phyloP scores from a whole-genome alignment of 306 rosid genomes.

The Dryas octopetala region DNA sequence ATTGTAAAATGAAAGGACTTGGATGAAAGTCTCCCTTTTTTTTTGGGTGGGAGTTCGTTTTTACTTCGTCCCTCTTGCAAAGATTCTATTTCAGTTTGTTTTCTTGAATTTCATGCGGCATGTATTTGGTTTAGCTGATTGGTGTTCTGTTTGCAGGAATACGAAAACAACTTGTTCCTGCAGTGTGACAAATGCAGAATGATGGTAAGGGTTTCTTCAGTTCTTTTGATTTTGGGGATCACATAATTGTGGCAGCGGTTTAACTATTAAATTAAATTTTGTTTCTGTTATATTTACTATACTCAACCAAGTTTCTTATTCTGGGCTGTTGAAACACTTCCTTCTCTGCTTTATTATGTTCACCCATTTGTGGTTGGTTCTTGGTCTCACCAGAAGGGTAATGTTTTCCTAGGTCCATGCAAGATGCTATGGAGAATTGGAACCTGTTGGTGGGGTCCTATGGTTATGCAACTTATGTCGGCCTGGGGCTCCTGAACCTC shows the following conservation, averaged over 20 bases:
- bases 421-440: conserved; percentile 93
- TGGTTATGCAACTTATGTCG: conserved; percentile 98
- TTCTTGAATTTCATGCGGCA: conserved; percentile 5
- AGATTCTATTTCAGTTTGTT: conserved; percentile 9
- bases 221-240: conserved; percentile 9
- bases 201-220: conserved; percentile 61
- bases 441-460: conserved; percentile 82
- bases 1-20: too few species aligned
- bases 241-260: background rate
- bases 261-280: background rate
- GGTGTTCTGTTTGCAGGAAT: conserved; percentile 61
- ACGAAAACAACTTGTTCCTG: conserved; percentile 90
- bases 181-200: conserved; percentile 99
- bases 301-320: conserved; percentile 5
- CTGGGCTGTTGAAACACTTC: background rate
- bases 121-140: conserved; percentile 31
- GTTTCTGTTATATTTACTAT: background rate
- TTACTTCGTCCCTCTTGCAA: background rate
- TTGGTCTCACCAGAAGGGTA: conserved; percentile 8
- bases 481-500: conserved; percentile 65
- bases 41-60: background rate
- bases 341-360: conserved; percentile 26
- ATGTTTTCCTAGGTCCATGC: conserved; percentile 73
- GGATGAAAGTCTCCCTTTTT: background rate
- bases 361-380: conserved; percentile 7